phyloP scores from a whole-genome alignment of 208 protist species.

The Trichomonas vaginalis region DNA sequence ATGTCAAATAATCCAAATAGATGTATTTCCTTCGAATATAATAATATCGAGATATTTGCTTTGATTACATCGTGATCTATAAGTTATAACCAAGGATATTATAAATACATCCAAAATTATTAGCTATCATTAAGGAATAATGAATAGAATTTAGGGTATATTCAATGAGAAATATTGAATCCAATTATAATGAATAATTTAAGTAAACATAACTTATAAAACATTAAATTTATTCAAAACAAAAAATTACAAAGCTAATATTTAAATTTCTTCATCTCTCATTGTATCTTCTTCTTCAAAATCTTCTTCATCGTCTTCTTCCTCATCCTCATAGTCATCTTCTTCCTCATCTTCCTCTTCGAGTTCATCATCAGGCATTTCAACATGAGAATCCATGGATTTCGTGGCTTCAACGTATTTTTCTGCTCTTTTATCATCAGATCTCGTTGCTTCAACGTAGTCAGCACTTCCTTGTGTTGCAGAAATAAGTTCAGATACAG shows the following conservation, averaged over 20 bases:
- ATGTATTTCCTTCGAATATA: too few species aligned
- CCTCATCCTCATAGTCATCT: not conserved
- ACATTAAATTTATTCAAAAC: not conserved
- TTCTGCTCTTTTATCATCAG: not conserved
- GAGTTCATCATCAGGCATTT: not conserved
- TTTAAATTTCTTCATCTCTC: not conserved
- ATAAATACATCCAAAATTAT: too few species aligned
- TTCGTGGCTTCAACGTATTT: not conserved
- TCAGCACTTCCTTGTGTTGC: not conserved
- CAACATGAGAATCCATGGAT: not conserved
- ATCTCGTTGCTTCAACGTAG: not conserved
- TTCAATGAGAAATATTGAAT: too few species aligned
- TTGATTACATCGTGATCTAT: too few species aligned
- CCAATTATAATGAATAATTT: too few species aligned
- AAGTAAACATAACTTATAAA: too few species aligned
- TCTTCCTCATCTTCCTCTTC: not conserved
- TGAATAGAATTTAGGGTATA: too few species aligned
- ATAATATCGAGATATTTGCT: too few species aligned
- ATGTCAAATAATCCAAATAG: too few species aligned
- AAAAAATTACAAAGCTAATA: not conserved
- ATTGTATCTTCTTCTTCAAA: not conserved
- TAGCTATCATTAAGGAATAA: too few species aligned
- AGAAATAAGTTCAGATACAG: not conserved
- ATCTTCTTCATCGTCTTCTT: not conserved
- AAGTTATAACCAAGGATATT: too few species aligned